Conservation (phyloP, 495 filamentous ascomycete genomes). For the Penicillium verhagenii region DNA sequence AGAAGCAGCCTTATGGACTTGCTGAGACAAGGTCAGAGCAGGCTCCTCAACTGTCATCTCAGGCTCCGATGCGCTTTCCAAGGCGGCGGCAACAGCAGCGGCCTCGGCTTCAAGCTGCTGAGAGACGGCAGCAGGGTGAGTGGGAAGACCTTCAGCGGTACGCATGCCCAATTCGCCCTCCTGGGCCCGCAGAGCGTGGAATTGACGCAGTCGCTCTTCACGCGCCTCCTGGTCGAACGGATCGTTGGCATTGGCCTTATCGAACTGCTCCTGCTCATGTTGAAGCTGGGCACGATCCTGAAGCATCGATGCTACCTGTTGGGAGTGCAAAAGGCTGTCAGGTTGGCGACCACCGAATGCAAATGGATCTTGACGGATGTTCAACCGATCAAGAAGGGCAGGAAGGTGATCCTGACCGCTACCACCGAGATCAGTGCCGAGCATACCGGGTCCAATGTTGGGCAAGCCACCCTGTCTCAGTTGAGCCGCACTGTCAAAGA, state of each 20-base stretch:
- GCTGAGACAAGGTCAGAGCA: slow-evolving; percentile 74
- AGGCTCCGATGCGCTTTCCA: slow-evolving; percentile 20
- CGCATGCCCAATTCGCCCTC: slow-evolving; percentile 48
- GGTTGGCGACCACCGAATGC: slow-evolving; percentile 55
- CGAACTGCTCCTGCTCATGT: slow-evolving; percentile 63
- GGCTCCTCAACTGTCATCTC: slow-evolving; percentile 28
- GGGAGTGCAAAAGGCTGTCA: slow-evolving; percentile 51
- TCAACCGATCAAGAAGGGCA: slow-evolving; percentile 58
- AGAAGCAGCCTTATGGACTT: slow-evolving; percentile 77
- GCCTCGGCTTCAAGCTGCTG: slow-evolving; percentile 27
- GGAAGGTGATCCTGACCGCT: slow-evolving; percentile 60
- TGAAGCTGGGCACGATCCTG: slow-evolving; percentile 61
- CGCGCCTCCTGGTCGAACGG: slow-evolving; percentile 52
- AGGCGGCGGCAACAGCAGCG: slow-evolving; percentile 21
- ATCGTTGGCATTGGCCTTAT: slow-evolving; percentile 44
- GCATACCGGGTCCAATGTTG: slow-evolving; percentile 49
- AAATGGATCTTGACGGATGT: slow-evolving; percentile 52
- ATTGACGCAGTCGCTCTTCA: slow-evolving; percentile 62
- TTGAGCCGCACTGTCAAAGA: slow-evolving; percentile 64
- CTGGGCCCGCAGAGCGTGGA: slow-evolving; percentile 58
- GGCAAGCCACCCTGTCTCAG: slow-evolving; percentile 40
- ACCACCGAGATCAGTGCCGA: slow-evolving; percentile 50
- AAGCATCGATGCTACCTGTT: slow-evolving; percentile 59
- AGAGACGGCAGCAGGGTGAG: slow-evolving; percentile 34
- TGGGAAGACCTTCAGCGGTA: slow-evolving; percentile 41